Evolutionary conservation across 345 rosid genomes (phyloP), one percentile per base, ranked within the genome.

Genomic region (Arabidopsis suecica): DNA sequence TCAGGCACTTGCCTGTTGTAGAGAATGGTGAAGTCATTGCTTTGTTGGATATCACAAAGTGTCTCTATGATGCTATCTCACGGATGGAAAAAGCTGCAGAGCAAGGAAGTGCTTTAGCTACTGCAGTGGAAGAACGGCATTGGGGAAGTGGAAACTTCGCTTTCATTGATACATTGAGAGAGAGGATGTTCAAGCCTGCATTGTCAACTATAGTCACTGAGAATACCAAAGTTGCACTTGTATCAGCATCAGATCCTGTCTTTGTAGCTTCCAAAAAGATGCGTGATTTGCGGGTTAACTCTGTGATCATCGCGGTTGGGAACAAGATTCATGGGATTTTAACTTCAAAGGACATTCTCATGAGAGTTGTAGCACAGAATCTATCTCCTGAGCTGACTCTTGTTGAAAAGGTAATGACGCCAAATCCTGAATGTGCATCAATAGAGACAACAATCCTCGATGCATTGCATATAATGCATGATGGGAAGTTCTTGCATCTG

Each of bases 1-100:
- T 95, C 65, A 85, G 97, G 80, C 98, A 95, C 45, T 96, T 95
- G 54, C 98, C 98, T 9, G 99, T 95, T 53, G 99, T 95, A 11
- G 97, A 95, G 75, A 92, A 88, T 68, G 99, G 98, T 23, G 99
- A 95, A 86, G 99, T 95, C 61, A 95, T 90, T 75, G 99, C 99
- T 10, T 28, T 95, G 59, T 77, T 95, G 74, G 99, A 95, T 79
- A 95, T 95, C 30, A 88, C 98, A 9, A 95, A 85, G 75, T 95
- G 99, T 65, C 91, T 95, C 16, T 95, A 92, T 65, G 98, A 92
- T 82, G 98, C 98, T 28, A 95, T 95, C 49, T 84, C 99, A 14
- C 83, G 89, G 65, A 87, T 93, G 99, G 99, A 95, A 69, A 95
- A 90, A 87, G 91, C 93, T 12, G 90, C 97, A 12, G 98, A 92